A percentile compares a stretch with the other conserved stretches of the same genome.
phyloP scores from a whole-genome alignment of 345 rosid species.

The Populus nigra region DNA sequence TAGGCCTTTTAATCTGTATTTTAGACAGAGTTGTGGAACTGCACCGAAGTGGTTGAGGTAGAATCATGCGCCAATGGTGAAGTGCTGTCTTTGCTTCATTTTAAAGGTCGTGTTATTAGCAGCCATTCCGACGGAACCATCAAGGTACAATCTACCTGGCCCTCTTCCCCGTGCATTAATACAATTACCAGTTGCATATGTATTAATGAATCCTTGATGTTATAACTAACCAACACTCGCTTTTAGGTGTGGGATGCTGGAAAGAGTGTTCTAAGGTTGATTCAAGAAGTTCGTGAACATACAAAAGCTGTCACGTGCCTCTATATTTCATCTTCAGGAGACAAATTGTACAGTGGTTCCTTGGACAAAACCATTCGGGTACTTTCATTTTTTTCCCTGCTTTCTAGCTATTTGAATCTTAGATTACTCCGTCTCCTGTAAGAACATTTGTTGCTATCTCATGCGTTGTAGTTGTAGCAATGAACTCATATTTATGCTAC shows the following conservation, averaged over 20 bases:
- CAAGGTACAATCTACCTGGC: conserved; percentile 37
- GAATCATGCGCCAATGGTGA: conserved; percentile 51
- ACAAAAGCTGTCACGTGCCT: conserved; percentile 61
- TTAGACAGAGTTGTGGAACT: conserved; percentile 64
- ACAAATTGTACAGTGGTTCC: conserved; percentile 62
- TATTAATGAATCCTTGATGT: background rate
- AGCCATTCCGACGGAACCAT: conserved; percentile 72
- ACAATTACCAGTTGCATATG: conserved; percentile 1
- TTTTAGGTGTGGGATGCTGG: conserved; percentile 56
- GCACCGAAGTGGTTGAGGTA: conserved; percentile 36
- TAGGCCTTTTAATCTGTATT: background rate
- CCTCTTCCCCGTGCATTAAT: background rate
- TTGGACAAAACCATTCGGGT: conserved; percentile 65
- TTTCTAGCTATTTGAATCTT: conserved; percentile 8
- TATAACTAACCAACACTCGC: background rate
- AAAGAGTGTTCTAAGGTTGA: conserved; percentile 42
- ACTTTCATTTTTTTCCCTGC: background rate
- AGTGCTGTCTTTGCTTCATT: conserved; percentile 45
- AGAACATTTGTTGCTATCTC: background rate
- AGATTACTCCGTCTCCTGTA: background rate
- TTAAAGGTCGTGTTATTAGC: conserved; percentile 49
- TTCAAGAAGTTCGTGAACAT: conserved; percentile 56
- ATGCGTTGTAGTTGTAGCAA: background rate
- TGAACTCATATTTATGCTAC: background rate
- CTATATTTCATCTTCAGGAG: conserved; percentile 43